Evolutionary conservation across 495 filamentous ascomycete genomes (phyloP).

Genomic region (Penicillium riverlandense): DNA sequence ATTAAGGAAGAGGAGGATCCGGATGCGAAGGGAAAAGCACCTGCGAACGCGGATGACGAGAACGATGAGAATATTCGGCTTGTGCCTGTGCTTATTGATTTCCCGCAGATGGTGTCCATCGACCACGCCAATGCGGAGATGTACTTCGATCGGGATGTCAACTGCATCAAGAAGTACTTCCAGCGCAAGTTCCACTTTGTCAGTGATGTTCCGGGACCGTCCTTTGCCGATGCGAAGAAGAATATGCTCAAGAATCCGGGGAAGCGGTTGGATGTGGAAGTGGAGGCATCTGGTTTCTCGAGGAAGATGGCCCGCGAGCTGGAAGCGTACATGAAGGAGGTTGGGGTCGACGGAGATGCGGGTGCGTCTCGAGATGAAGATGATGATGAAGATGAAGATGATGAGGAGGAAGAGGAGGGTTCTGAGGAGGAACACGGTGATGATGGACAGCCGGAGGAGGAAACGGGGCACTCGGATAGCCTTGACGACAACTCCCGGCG

Average conservation of each 20-base stretch:
- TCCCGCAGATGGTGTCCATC: constrained; percentile 97
- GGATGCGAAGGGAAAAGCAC: constrained; percentile 29
- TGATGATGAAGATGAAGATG: constrained; percentile 32
- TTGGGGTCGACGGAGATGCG: constrained; percentile 52
- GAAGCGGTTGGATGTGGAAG: constrained; percentile 74
- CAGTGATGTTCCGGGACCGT: constrained; percentile 74
- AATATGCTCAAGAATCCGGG: constrained; percentile 55
- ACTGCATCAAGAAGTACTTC: constrained; percentile 92
- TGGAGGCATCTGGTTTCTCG: constrained; percentile 90
- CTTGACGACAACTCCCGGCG: constrained; percentile 24
- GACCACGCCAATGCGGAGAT: constrained; percentile 87
- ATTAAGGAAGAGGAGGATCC: constrained; percentile 62
- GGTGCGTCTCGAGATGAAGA: constrained; percentile 23
- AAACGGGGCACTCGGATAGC: constrained; percentile 4
- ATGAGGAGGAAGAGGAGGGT: constrained; percentile 16
- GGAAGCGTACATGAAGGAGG: constrained; percentile 77
- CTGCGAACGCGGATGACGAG: constrained; percentile 21
- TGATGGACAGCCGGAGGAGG: constrained; percentile 8
- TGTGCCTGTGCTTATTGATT: constrained; percentile 83
- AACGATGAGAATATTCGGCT: constrained; percentile 27
- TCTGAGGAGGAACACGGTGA: constrained; percentile 10
- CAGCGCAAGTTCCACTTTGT: constrained; percentile 80
- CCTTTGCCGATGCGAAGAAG: constrained; percentile 75
- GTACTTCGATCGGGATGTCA: constrained; percentile 93
- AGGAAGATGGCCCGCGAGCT: constrained; percentile 93